Conservation (phyloP, 2,329 filamentous ascomycete genomes). For the Exophiala phaeomuriformis region DNA sequence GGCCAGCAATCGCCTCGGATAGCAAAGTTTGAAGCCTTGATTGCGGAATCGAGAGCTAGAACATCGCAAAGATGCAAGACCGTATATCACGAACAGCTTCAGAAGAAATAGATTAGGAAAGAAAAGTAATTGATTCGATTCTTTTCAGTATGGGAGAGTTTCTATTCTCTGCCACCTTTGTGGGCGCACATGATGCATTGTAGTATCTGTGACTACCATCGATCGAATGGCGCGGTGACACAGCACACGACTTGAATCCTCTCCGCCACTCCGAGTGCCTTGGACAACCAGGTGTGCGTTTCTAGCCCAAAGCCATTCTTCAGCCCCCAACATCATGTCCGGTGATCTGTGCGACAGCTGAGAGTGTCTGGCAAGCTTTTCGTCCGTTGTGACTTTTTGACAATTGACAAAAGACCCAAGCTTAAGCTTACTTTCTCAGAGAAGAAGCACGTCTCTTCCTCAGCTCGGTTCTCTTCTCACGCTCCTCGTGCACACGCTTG, state of each 20-base stretch:
- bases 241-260: slow-evolving; percentile 2
- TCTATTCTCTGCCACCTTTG: slow-evolving; percentile 3
- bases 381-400: not conserved
- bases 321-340: not conserved
- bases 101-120: not conserved
- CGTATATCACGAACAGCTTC: too few relatives aligned
- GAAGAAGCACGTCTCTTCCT: slow-evolving; percentile 97
- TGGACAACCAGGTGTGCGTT: not conserved
- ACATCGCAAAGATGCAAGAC: not conserved
- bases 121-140: slow-evolving; percentile 1
- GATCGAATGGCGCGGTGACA: slow-evolving; percentile 9
- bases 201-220: slow-evolving; percentile 2
- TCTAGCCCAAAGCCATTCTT: not conserved
- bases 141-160: not conserved
- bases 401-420: slow-evolving; percentile 29
- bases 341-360: not conserved
- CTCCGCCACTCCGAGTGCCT: slow-evolving; percentile 5
- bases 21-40: not conserved
- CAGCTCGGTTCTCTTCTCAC: slow-evolving; percentile 84
- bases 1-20: not conserved
- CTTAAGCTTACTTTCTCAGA: slow-evolving; percentile 64
- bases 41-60: not conserved
- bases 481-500: slow-evolving; percentile 95
- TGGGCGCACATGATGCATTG: not conserved
- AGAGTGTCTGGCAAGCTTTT: not conserved